phyloP scores from a whole-genome alignment of 1,284 basidiomycete genomes.

The Ceratobasidium sp. region DNA sequence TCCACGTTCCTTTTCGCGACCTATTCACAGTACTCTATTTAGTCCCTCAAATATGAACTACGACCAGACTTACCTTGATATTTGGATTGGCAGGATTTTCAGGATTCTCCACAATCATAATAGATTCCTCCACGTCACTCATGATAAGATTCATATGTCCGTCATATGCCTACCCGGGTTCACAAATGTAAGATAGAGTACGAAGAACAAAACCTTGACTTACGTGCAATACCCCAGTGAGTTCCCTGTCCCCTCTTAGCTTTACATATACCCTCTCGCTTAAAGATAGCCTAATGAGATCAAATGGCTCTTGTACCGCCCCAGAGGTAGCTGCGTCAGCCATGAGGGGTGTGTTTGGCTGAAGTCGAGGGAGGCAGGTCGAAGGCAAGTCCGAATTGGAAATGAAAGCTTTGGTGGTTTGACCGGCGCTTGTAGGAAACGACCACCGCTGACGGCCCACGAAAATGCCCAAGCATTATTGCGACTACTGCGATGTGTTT shows the following conservation, averaged over 20 bases:
- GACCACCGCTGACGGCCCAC: conserved; percentile 36
- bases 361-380: background rate
- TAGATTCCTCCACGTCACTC: conserved; percentile 96
- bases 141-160: conserved; percentile 99
- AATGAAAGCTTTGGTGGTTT: conserved; percentile 22
- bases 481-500: conserved; percentile 94
- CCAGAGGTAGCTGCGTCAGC: conserved; percentile 71
- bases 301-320: conserved; percentile 96
- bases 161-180: conserved; percentile 86
- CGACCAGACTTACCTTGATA: conserved; percentile 27
- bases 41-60: conserved; percentile 53
- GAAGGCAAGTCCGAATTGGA: conserved; percentile 23
- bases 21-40: conserved; percentile 61
- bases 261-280: conserved; percentile 98
- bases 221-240: conserved; percentile 94
- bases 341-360: conserved; percentile 61
- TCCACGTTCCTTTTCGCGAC: conserved; percentile 94
- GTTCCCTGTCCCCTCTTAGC: conserved; percentile 92
- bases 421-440: conserved; percentile 21
- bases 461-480: conserved; percentile 61
- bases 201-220: conserved; percentile 55
- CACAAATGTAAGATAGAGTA: conserved; percentile 1
- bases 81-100: conserved; percentile 58
- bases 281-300: conserved; percentile 94
- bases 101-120: conserved; percentile 84